Evolutionary conservation across 257 asterid species (phyloP).

Genomic region (Solanum lignicaule): DNA sequence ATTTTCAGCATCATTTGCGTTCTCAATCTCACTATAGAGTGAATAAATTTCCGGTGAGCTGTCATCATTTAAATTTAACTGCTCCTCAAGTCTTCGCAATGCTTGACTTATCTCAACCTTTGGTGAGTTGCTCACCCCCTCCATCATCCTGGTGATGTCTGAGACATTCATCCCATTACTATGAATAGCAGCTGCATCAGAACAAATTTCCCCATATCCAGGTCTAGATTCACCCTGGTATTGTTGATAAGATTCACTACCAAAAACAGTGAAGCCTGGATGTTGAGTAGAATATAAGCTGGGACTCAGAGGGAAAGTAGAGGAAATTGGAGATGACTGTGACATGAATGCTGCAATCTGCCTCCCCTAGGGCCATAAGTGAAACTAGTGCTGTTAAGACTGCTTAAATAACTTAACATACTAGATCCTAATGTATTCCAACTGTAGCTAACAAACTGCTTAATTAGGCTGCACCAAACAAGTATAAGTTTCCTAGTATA

Average conservation of each 20-base stretch:
- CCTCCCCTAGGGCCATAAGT: conserved; percentile 38
- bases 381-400: neutral
- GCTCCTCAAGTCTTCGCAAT: conserved; percentile 54
- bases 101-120: conserved; percentile 44
- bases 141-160: conserved; percentile 19
- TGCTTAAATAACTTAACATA: neutral
- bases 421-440: neutral
- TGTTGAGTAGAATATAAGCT: conserved; percentile 36
- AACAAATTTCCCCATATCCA: conserved; percentile 55
- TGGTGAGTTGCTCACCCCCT: conserved; percentile 39
- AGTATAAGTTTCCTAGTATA: neutral
- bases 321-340: conserved; percentile 36
- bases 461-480: neutral
- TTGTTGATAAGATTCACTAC: conserved; percentile 46
- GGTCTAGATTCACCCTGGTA: conserved; percentile 43
- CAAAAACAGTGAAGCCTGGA: conserved; percentile 37
- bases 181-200: conserved; percentile 19
- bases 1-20: conserved; percentile 32
- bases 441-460: neutral
- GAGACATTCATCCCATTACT: conserved; percentile 16
- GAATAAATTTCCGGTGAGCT: conserved; percentile 19
- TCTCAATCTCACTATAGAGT: conserved; percentile 30
- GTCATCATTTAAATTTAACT: conserved; percentile 74
- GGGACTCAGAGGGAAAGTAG: conserved; percentile 41
- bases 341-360: conserved; percentile 33